Evolutionary conservation across 345 rosid genomes (phyloP), one percentile per base, ranked within the genome.

Genomic region (Lenwebbia sp.): DNA sequence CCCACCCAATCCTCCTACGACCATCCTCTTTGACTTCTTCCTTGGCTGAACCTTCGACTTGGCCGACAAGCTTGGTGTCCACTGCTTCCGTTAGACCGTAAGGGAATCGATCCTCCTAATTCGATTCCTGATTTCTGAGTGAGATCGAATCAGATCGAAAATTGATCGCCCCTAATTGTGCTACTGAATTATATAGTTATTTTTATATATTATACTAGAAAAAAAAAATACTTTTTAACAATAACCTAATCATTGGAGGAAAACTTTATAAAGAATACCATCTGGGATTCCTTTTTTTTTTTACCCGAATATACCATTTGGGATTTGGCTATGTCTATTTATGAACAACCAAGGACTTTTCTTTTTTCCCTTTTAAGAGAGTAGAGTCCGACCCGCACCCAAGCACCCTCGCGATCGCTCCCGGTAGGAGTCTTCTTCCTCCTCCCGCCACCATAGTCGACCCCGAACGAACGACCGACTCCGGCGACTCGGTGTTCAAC

Each of bases 41-140:
- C 65, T 78, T 25, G 87, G 87, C 17, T 85, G 87, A 83, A 85
- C 87, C 52, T 65, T 51, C 25, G 40, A 78, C 17, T 44, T 85
- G 28, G 83, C 87, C 25, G 23, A n/a, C 49, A 53, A 78, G 74
- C 70, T 85, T 52, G 74, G 83, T 54, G 49, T 82, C 82, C 62
- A 25, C 13, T 49, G 82, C 2, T 50, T 11, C 13, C 13, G 13
- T 50, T 50, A 13, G 13, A 50, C 3, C 52, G 13, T 13, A 0
- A 11, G 10, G 4, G 13, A 50, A 50, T 50, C 13, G 52, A 13
- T 50, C 11, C 13, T 11, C 52, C 52, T 50, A 10, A 50, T 50
- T 13, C 13, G 13, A 13, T 50, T 50, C 11, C 10, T 10, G 52
- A 13, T 50, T 50, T 13, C 13, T 50, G 2, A 13, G 13, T 50